Evolutionary conservation across 352 stramenopile genomes (phyloP).

Genomic region (Globisporangium splendens): DNA sequence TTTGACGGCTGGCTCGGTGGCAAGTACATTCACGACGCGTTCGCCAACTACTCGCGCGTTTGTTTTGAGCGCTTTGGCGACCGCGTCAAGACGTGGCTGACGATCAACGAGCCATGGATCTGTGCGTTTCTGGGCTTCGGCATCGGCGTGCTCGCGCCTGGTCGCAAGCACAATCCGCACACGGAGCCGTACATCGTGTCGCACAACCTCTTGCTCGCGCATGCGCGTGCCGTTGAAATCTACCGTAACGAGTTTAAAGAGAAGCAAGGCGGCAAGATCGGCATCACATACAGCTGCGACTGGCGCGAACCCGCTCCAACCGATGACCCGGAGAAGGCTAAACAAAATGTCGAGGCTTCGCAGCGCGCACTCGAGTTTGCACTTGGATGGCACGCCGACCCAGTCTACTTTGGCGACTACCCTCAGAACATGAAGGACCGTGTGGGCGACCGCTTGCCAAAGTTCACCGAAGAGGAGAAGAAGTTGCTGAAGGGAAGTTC

Average conservation of each 20-base stretch:
- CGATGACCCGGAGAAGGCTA: slow-evolving; percentile 41
- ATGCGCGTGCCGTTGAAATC: slow-evolving; percentile 77
- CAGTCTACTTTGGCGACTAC: slow-evolving; percentile 91
- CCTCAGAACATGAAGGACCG: slow-evolving; percentile 86
- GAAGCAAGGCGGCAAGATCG: slow-evolving; percentile 72
- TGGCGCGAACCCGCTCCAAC: slow-evolving; percentile 78
- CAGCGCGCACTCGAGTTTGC: slow-evolving; percentile 83
- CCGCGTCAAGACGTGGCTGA: slow-evolving; percentile 92
- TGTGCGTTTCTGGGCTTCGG: slow-evolving; percentile 84
- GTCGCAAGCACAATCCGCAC: slow-evolving; percentile 34
- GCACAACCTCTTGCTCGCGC: slow-evolving; percentile 88
- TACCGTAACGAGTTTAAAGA: slow-evolving; percentile 82
- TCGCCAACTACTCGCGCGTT: slow-evolving; percentile 81
- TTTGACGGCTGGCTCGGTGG: slow-evolving; percentile 65
- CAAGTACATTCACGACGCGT: slow-evolving; percentile 44
- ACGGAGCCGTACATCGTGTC: slow-evolving; percentile 84
- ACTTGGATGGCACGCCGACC: slow-evolving; percentile 91
- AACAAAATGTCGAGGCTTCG: slow-evolving; percentile 54
- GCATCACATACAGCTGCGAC: slow-evolving; percentile 89
- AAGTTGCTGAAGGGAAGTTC: slow-evolving; percentile 70
- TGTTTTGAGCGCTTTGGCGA: slow-evolving; percentile 91
- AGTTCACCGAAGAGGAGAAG: slow-evolving; percentile 87
- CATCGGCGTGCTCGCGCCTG: slow-evolving; percentile 82
- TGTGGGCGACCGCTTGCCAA: slow-evolving; percentile 75
- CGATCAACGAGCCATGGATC: slow-evolving; percentile 91